These are phyloP conservation scores for Arthrobotrys sinensis DNA, from an alignment of 2,329 filamentous ascomycete species.

Conservation along the genomic window DNA sequence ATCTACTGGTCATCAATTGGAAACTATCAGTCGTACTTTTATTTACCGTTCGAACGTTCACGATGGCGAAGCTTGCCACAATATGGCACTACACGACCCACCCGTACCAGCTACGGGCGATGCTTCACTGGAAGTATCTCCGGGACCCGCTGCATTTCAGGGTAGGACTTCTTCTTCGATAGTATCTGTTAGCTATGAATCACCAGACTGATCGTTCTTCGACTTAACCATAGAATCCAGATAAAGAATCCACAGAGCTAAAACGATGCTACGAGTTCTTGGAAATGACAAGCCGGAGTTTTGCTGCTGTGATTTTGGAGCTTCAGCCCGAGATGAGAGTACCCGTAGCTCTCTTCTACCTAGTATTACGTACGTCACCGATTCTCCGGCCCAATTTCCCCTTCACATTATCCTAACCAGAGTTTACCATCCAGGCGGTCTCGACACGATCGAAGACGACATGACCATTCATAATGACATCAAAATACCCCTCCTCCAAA, in stretches of 20 bases:
- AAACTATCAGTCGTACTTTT: background rate
- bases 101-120: slow-evolving; percentile 82
- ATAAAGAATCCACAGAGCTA: slow-evolving; percentile 81
- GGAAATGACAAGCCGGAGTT: slow-evolving; percentile 90
- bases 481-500: slow-evolving; percentile 88
- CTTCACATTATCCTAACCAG: slow-evolving; percentile 4
- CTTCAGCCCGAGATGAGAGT: slow-evolving; percentile 93
- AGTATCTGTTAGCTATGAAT: slow-evolving; percentile 7
- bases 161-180: slow-evolving; percentile 23
- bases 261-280: slow-evolving; percentile 89
- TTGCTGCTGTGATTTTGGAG: slow-evolving; percentile 93
- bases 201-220: background rate
- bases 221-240: slow-evolving; percentile 71
- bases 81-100: slow-evolving; percentile 77
- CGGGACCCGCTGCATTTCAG: slow-evolving; percentile 28
- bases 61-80: slow-evolving; percentile 52
- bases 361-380: slow-evolving; percentile 77
- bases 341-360: slow-evolving; percentile 91
- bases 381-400: background rate
- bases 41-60: slow-evolving; percentile 12
- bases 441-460: slow-evolving; percentile 99
- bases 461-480: slow-evolving; percentile 86
- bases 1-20: slow-evolving; percentile 1
- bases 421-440: slow-evolving; percentile 69
- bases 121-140: slow-evolving; percentile 84